Base-by-base conservation (phyloP, 345 rosid species). In the Erysimum cheiranthoides region DNA sequence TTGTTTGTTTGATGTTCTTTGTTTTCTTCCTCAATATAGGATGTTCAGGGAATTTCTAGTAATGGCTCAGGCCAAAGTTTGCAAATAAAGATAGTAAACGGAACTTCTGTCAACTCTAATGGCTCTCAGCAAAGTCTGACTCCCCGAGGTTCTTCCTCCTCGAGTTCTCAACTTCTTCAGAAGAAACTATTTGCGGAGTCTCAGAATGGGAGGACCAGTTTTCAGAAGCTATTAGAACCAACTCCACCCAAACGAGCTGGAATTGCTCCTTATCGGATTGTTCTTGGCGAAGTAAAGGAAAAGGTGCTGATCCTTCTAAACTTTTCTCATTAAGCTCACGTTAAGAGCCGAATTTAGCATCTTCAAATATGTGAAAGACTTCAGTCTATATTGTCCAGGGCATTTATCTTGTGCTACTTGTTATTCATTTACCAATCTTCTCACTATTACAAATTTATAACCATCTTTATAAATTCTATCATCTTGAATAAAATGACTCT, bases 211-310 rank as follows among this genome's bases (percentile, higher is more conserved):
- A 84, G 96, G 79, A 86, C 93, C 78, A 90, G 96, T 84, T 90
- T 92, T 82, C 97, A 86, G 71, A 92, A 88, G 80, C 93, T 92
- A 76, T 81, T 92, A 60, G 97, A 92, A 79, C 97, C 97, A 76
- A 87, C 89, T 58, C 84, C 68, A 49, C 85, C 96, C 71, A 82
- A 82, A 76, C 89, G 59, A 56, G 86, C 97, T 66, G 93, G 90
- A 76, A 81, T 88, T 61, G 92, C 93, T 79, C 96, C 97, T 38
- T 90, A 92, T 57, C 81, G 96, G 80, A 87, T 92, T 79, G 89
- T 92, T 73, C 90, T 92, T 49, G 96, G 97, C 4, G 77, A 88
- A 68, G 92, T 92, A 49, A 90, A 90, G 83, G 97, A 92, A 54
- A 88, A 92, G 97, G 95, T 92, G 57, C 65, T 32, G 58, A 54